A percentile compares a stretch with the other conserved stretches of the same genome.
These are phyloP conservation scores for Isabelozyma rhagii DNA, from an alignment of 805 yeast species.

Conservation along the genomic window DNA sequence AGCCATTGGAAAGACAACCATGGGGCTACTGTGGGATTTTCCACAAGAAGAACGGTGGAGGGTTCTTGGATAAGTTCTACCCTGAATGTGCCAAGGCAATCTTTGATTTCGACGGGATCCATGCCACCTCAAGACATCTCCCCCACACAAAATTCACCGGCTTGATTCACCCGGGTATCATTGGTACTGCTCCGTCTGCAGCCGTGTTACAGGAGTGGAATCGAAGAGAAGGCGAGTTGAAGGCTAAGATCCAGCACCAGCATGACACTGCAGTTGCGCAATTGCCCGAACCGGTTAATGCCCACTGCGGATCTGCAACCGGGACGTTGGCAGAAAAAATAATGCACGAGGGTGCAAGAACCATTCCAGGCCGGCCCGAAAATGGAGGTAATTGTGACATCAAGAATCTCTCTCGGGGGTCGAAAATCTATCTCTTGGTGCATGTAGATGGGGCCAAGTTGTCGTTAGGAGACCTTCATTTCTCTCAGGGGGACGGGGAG, in stretches of 20 bases:
- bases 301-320: slow-evolving; percentile 41
- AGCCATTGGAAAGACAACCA: slow-evolving; percentile 49
- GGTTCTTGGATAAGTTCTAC: slow-evolving; percentile 46
- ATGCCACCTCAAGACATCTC: slow-evolving; percentile 47
- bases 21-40: slow-evolving; percentile 55
- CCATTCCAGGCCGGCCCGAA: slow-evolving; percentile 53
- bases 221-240: slow-evolving; percentile 37
- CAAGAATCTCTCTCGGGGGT: slow-evolving; percentile 48
- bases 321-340: slow-evolving; percentile 23
- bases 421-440: slow-evolving; percentile 47
- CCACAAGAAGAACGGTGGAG: slow-evolving; percentile 49
- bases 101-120: slow-evolving; percentile 51
- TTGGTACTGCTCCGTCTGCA: slow-evolving; percentile 49
- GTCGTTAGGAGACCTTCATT: slow-evolving; percentile 49
- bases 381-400: slow-evolving; percentile 55
- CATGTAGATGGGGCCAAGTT: slow-evolving; percentile 46
- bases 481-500: slow-evolving; percentile 54
- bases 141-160: slow-evolving; percentile 52
- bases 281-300: slow-evolving; percentile 32
- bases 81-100: slow-evolving; percentile 53
- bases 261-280: slow-evolving; percentile 39
- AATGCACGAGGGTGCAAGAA: slow-evolving; percentile 46
- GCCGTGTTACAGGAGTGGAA: slow-evolving; percentile 45
- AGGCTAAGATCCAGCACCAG: slow-evolving; percentile 25
- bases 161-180: slow-evolving; percentile 48